Evolutionary conservation across 768 basidiomycete species (phyloP).

Genomic region (Lepiota brunneoincarnata): DNA sequence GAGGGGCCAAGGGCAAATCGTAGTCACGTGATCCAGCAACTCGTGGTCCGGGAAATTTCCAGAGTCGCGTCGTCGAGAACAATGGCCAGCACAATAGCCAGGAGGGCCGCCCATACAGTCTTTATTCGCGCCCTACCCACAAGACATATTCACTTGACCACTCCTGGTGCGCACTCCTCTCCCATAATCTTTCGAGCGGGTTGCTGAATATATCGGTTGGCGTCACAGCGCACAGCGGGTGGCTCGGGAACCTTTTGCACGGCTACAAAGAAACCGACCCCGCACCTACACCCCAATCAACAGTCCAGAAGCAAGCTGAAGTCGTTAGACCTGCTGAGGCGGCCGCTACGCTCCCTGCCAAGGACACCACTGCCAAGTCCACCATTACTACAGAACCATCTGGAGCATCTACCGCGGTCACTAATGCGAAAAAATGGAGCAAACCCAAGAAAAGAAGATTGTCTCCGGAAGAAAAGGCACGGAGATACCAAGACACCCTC

Average conservation of each 20-base stretch:
- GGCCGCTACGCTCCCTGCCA: too few relatives aligned
- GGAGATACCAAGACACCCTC: constrained; percentile 32
- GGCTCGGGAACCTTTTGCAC: constrained; percentile 1
- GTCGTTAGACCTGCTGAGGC: not conserved
- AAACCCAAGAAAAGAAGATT: constrained; percentile 19
- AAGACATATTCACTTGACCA: not conserved
- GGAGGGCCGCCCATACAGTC: not conserved
- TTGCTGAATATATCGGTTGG: not conserved
- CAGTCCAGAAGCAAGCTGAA: too few relatives aligned
- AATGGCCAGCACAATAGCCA: constrained; percentile 7
- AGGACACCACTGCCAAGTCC: not conserved
- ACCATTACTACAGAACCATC: constrained; percentile 3
- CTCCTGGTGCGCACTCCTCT: not conserved
- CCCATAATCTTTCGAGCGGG: not conserved
- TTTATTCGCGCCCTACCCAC: not conserved
- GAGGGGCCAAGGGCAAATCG: too few relatives aligned
- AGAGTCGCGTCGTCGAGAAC: not conserved
- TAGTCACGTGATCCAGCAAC: constrained; percentile 1
- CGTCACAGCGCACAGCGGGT: not conserved
- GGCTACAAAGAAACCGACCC: not conserved
- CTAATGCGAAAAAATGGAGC: not conserved
- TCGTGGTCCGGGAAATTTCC: not conserved
- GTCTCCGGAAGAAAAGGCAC: constrained; percentile 25
- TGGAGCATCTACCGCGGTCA: constrained; percentile 7
- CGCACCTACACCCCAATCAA: too few relatives aligned